Evolutionary conservation across 306 rosid genomes (phyloP).

Genomic region (Cicer yamashitae): DNA sequence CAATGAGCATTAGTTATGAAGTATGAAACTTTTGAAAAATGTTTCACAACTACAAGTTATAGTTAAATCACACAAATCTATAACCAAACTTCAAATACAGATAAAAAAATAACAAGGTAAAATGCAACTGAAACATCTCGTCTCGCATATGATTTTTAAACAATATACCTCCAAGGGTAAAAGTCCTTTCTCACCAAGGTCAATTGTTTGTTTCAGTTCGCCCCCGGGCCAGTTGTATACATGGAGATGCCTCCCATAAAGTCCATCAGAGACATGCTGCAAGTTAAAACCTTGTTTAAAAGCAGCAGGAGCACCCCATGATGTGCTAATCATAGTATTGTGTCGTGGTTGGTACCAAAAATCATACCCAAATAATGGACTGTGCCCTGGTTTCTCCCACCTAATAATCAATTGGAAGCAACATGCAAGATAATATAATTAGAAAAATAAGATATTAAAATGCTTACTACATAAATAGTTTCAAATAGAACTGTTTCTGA

Average conservation of each 20-base stretch:
- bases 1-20: constrained; percentile 22
- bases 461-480: constrained; percentile 2
- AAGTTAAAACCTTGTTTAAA: constrained; percentile 81
- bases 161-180: constrained; percentile 79
- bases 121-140: neutral
- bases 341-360: constrained; percentile 97
- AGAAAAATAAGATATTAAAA: constrained; percentile 28
- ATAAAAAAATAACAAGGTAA: neutral
- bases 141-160: constrained; percentile 6
- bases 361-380: constrained; percentile 93
- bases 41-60: constrained; percentile 8
- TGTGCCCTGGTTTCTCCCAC: constrained; percentile 97
- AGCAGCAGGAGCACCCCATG: constrained; percentile 98
- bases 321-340: constrained; percentile 90
- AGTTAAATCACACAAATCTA: constrained; percentile 19
- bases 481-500: neutral
- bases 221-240: constrained; percentile 96
- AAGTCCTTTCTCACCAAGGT: constrained; percentile 86
- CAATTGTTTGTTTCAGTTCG: constrained; percentile 87
- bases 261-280: constrained; percentile 79
- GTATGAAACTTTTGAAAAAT: constrained; percentile 16
- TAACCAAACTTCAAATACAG: neutral
- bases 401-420: constrained; percentile 51
- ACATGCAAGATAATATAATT: constrained; percentile 25
- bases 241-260: constrained; percentile 86